Evolutionary conservation across 345 rosid species (phyloP), one percentile per base, ranked within the genome.

Genomic region (Gossypium bickii): DNA sequence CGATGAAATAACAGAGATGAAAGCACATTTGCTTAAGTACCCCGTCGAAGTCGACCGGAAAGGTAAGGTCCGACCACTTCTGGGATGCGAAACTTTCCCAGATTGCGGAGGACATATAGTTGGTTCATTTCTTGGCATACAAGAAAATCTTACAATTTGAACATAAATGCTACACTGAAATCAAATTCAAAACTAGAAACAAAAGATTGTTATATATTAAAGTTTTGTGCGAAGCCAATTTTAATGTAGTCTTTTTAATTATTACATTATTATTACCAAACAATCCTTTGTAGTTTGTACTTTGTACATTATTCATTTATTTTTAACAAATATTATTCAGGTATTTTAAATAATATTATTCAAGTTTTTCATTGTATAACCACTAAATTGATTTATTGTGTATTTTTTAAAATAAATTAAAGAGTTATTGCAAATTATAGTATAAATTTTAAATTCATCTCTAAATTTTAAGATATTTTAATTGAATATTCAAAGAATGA

Each of bases 81-180:
- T 86, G 0, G 89, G 88, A 38, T 76, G 82, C 7, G 93, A 88
- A 85, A 86, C 77, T 71, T 94, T 94, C 86, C 97, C 93, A 0
- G 98, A 94, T 57, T 92, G 87, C 0, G 98, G 97, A 43, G 98
- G 98, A 24, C 85, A 83, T 77, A 88, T 94, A 51, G 78, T 77
- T 2, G 98, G 98, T 11, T 92, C 98, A 18, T 94, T 92, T 74
- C 74, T 88, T 18, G 92, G 82, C 69, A 87, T 94, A 59, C 98
- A 86, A 67, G 98, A 91, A 83, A 94, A 94, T 76, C 86, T 94
- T 43, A 94, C 98, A 67, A 90, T 92, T 70, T 94, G 83, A 90
- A 13, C 22, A 49, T 17, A 15, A 12, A n/a, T n/a, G 49, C 15
- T 11, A 18, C 25, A 17, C 43, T 64, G 22, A 59, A 59, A 60